Conservation (phyloP, 345 rosid species). For the Salix dunnii region DNA sequence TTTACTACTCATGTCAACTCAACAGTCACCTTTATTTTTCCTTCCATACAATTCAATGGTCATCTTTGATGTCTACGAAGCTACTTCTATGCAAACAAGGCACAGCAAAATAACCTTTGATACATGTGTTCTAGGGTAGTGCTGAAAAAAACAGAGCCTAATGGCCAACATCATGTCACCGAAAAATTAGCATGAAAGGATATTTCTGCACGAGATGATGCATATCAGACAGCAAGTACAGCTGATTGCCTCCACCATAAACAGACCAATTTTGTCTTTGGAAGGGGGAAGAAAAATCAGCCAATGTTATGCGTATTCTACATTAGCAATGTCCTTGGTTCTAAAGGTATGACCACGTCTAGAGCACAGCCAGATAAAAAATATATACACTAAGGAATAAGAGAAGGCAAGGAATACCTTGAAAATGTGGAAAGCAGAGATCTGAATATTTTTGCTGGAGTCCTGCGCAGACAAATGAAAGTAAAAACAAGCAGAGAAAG, state of each 20-base stretch:
- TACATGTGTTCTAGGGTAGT: not conserved
- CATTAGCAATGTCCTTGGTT: not conserved
- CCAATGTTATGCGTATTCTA: not conserved
- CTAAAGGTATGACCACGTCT: not conserved
- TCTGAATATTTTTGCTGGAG: constrained; percentile 87
- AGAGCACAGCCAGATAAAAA: not conserved
- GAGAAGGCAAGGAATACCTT: constrained; percentile 44
- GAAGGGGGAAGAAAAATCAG: not conserved
- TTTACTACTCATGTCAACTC: not conserved
- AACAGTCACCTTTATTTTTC: not conserved
- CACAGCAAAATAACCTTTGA: not conserved
- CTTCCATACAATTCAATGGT: not conserved
- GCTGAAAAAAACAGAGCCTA: not conserved
- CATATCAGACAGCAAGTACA: not conserved
- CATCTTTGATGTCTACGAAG: not conserved
- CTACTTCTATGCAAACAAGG: not conserved
- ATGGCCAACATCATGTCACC: not conserved
- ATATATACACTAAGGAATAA: not conserved
- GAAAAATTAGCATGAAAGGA: not conserved
- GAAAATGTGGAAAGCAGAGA: constrained; percentile 91
- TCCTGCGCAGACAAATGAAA: constrained; percentile 50
- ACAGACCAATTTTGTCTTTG: not conserved
- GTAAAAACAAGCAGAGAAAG: constrained; percentile 1
- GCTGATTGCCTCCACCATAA: not conserved
- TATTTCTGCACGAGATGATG: not conserved